Percentiles rank a stretch among this genome's conserved stretches.
phyloP scores from a whole-genome alignment of 805 yeast species.

The Pichia nanzhaoensis region DNA sequence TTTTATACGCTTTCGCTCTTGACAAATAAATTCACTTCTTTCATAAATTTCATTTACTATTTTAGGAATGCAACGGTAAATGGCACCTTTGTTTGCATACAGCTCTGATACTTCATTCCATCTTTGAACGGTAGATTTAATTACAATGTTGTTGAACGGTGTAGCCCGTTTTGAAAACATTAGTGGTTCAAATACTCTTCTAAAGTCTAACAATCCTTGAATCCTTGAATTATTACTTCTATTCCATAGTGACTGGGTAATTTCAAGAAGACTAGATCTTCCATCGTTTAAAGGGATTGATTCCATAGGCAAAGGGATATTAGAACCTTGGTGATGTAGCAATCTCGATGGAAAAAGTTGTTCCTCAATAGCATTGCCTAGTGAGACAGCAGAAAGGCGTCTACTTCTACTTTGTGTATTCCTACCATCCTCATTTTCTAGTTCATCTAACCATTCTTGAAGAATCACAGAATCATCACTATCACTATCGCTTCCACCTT shows the following conservation, averaged over 20 bases:
- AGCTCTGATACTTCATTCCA: constrained; percentile 57
- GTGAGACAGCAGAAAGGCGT: not conserved
- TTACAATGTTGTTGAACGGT: constrained; percentile 16
- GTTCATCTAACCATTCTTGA: constrained; percentile 29
- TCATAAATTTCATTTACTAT: constrained; percentile 40
- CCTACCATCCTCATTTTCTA: constrained; percentile 22
- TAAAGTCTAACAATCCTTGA: constrained; percentile 9
- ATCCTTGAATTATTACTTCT: constrained; percentile 8
- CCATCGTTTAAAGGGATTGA: not conserved
- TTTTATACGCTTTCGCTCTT: constrained; percentile 13
- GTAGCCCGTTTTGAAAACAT: constrained; percentile 8
- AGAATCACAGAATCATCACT: constrained; percentile 27
- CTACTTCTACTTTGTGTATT: constrained; percentile 14
- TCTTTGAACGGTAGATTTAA: constrained; percentile 46
- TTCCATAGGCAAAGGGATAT: constrained; percentile 9
- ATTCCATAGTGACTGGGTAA: constrained; percentile 8
- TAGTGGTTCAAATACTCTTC: constrained; percentile 15
- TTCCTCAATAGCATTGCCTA: not conserved
- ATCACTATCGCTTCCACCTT: constrained; percentile 17
- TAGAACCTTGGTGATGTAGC: not conserved
- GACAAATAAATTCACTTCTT: constrained; percentile 37
- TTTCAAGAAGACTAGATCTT: constrained; percentile 6
- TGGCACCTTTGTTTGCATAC: constrained; percentile 32
- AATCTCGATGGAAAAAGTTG: not conserved
- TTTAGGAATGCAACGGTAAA: constrained; percentile 32